Conservation (phyloP, 306 rosid genomes). For the Hippophae gyantsensis region DNA sequence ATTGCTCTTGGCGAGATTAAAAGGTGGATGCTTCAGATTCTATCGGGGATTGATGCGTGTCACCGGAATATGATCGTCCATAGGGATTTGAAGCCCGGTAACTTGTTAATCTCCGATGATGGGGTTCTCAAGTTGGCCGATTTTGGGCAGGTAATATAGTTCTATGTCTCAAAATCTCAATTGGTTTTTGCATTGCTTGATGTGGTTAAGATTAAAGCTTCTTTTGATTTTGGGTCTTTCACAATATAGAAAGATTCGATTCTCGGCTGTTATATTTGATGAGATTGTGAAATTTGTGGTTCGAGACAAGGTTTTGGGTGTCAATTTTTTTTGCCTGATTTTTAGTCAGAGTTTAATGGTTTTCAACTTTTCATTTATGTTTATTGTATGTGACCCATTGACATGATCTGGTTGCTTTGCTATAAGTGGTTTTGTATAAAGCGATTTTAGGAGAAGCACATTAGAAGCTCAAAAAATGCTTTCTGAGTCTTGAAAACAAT, state of each 20-base stretch:
- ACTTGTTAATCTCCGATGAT: conserved; percentile 61
- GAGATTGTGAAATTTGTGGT: not conserved
- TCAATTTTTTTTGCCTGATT: not conserved
- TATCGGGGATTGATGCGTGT: conserved; percentile 65
- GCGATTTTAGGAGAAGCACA: too few species aligned
- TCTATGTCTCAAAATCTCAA: not conserved
- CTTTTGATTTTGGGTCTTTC: too few species aligned
- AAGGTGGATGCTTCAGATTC: conserved; percentile 73
- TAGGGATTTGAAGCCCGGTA: conserved; percentile 80
- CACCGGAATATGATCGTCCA: conserved; percentile 65
- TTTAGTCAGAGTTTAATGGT: not conserved
- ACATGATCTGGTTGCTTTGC: too few species aligned
- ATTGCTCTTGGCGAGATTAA: conserved; percentile 48
- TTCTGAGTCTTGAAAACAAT: too few species aligned
- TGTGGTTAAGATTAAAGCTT: not conserved
- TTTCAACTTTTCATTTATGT: not conserved
- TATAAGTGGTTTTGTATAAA: too few species aligned
- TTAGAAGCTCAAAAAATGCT: too few species aligned
- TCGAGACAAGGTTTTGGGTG: not conserved
- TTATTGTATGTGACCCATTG: too few species aligned
- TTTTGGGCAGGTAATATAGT: conserved; percentile 70
- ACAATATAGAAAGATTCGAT: not conserved
- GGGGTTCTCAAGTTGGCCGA: conserved; percentile 82
- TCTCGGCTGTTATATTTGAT: not conserved
- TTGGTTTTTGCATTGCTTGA: not conserved